Base-by-base conservation (phyloP, 2,329 filamentous ascomycete genomes). In the Helotiales sp. region DNA sequence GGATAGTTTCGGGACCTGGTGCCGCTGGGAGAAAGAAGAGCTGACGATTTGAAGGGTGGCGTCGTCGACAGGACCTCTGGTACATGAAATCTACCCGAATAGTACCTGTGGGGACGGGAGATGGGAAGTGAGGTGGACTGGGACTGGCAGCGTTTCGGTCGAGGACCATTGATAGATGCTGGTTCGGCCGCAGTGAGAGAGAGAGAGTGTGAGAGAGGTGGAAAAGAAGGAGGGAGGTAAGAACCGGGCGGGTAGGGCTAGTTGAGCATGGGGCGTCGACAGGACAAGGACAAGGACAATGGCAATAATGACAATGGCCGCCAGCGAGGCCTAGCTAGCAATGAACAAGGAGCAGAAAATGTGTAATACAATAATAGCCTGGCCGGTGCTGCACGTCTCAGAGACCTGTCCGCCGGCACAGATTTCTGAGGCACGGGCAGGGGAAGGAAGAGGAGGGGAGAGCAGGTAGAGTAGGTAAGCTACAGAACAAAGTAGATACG, bases 371-470 rank as follows among this genome's bases (percentile, higher is more conserved):
- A n/a, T n/a, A n/a, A n/a, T n/a, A n/a, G n/a, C n/a, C n/a, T n/a
- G n/a, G n/a, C n/a, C n/a, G n/a, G n/a, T n/a, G n/a, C 26, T 54
- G 28, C 50, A 54, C 50, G 50, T 54, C 50, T 54, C 50, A 17
- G 50, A 54, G 50, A 45, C 24, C 49, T 52, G 49, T 52, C 15
- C 15, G 22, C 24, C 6, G 26, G 49, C 24, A 52, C 49, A 30
- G 13, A 28, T 26, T 7, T 11, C 28, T 54, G 13, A 30, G 17
- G 28, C 28, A 20, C 11, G 40, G 40, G 17, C 40, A 5, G 40
- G 15, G 40, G n/a, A n/a, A n/a, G n/a, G n/a, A n/a, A n/a, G n/a
- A n/a, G n/a, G n/a, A n/a, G n/a, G n/a, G n/a, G n/a, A n/a, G n/a
- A n/a, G n/a, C n/a, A n/a, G n/a, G n/a, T n/a, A n/a, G n/a, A n/a